Percentiles rank a stretch among this genome's conserved stretches.
Evolutionary conservation across 305 asterid genomes (phyloP).

Genomic region (Euphrasia arctica): DNA sequence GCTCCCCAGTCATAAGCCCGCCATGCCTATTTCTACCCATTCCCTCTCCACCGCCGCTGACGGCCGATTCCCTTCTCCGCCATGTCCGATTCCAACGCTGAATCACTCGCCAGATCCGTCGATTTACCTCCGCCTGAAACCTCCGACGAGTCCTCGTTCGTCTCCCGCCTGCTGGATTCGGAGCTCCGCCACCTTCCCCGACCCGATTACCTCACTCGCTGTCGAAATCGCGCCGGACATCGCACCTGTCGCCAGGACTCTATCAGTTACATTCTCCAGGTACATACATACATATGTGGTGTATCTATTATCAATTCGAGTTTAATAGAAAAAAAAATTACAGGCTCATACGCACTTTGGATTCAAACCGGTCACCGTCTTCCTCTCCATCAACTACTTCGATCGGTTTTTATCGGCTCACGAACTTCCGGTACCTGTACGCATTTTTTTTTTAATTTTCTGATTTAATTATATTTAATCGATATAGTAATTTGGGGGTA

Average conservation of each 20-base stretch:
- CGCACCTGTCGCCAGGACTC: slow-evolving; percentile 52
- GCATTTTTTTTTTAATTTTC: not conserved
- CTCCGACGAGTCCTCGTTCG: slow-evolving; percentile 32
- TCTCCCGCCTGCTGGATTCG: slow-evolving; percentile 35
- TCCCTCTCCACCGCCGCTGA: slow-evolving; percentile 28
- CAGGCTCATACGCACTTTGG: slow-evolving; percentile 41
- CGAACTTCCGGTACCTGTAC: slow-evolving; percentile 29
- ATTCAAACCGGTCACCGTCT: slow-evolving; percentile 48
- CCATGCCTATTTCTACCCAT: slow-evolving; percentile 31
- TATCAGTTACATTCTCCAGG: slow-evolving; percentile 55
- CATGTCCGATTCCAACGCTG: slow-evolving; percentile 29
- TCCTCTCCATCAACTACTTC: slow-evolving; percentile 47
- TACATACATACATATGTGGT: not conserved
- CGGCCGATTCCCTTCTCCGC: slow-evolving; percentile 15
- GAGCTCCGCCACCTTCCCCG: slow-evolving; percentile 38
- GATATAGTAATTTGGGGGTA: not conserved
- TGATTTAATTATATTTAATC: not conserved
- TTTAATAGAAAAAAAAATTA: not conserved
- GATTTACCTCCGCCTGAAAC: slow-evolving; percentile 2
- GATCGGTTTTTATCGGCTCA: slow-evolving; percentile 44
- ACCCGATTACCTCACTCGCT: slow-evolving; percentile 35
- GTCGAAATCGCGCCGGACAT: slow-evolving; percentile 22
- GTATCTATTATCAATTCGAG: not conserved
- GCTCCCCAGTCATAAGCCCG: slow-evolving; percentile 33
- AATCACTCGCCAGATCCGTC: slow-evolving; percentile 31